phyloP scores from a whole-genome alignment of 768 basidiomycete genomes.

The Hericium erinaceus region DNA sequence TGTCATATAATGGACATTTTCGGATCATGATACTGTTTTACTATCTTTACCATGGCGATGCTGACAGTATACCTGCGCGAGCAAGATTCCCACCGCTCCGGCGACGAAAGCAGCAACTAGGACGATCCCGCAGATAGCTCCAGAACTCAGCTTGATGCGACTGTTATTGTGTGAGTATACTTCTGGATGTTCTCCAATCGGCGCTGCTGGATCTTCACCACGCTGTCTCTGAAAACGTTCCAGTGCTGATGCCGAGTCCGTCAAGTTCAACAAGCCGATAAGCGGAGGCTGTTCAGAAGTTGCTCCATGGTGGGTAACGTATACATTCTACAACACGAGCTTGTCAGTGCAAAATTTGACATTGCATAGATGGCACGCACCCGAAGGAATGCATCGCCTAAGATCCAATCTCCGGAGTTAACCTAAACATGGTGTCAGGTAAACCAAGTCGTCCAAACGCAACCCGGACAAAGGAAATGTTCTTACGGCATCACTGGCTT shows the following conservation, averaged over 20 bases:
- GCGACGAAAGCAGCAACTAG: not conserved
- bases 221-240: slow-evolving; percentile 31
- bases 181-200: slow-evolving; percentile 12
- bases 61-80: not conserved
- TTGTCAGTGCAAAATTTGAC: not conserved
- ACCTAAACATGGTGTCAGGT: slow-evolving; percentile 22
- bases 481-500: slow-evolving; percentile 40
- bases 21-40: not conserved
- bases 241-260: slow-evolving; percentile 28
- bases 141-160: not conserved
- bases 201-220: slow-evolving; percentile 30
- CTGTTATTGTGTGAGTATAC: slow-evolving; percentile 7
- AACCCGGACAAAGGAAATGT: not conserved
- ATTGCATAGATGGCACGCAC: slow-evolving; percentile 21
- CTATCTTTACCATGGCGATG: not conserved
- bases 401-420: slow-evolving; percentile 51
- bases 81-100: not conserved
- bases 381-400: slow-evolving; percentile 50
- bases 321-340: slow-evolving; percentile 35
- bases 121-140: slow-evolving; percentile 19
- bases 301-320: slow-evolving; percentile 37
- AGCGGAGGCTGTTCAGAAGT: slow-evolving; percentile 30
- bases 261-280: slow-evolving; percentile 38
- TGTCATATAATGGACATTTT: not conserved
- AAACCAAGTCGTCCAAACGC: not conserved